Evolutionary conservation across 1,284 basidiomycete species (phyloP).

Genomic region (Flammula alnicola): DNA sequence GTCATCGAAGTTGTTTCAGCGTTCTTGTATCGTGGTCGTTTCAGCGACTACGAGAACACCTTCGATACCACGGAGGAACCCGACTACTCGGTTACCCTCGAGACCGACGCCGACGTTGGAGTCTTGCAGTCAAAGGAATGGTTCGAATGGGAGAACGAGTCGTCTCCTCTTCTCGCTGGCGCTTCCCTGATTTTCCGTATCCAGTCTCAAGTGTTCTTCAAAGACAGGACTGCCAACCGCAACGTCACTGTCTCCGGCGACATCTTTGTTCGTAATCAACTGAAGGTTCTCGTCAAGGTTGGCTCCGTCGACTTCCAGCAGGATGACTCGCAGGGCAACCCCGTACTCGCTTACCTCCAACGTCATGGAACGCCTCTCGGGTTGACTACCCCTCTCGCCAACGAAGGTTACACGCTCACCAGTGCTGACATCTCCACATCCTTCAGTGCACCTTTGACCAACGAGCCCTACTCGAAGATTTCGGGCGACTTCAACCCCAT

Average conservation of each 20-base stretch:
- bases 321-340: slow-evolving; percentile 90
- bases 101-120: slow-evolving; percentile 82
- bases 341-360: slow-evolving; percentile 91
- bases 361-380: slow-evolving; percentile 86
- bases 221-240: slow-evolving; percentile 87
- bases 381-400: slow-evolving; percentile 77
- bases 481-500: slow-evolving; percentile 99
- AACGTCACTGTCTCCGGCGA: slow-evolving; percentile 85
- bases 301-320: slow-evolving; percentile 87
- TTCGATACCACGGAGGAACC: slow-evolving; percentile 92
- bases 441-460: slow-evolving; percentile 84
- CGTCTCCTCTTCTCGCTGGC: slow-evolving; percentile 78
- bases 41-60: slow-evolving; percentile 93
- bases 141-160: slow-evolving; percentile 94
- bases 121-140: slow-evolving; percentile 96
- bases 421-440: slow-evolving; percentile 57
- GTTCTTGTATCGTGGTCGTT: slow-evolving; percentile 96
- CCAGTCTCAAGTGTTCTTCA: slow-evolving; percentile 86
- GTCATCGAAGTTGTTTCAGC: slow-evolving; percentile 94
- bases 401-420: slow-evolving; percentile 85
- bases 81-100: slow-evolving; percentile 83
- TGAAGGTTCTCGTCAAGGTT: slow-evolving; percentile 88
- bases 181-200: slow-evolving; percentile 90
- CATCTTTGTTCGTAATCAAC: slow-evolving; percentile 84
- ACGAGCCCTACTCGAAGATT: slow-evolving; percentile 94